Conservation (phyloP, 345 rosid species). For the Mercurialis annua region DNA sequence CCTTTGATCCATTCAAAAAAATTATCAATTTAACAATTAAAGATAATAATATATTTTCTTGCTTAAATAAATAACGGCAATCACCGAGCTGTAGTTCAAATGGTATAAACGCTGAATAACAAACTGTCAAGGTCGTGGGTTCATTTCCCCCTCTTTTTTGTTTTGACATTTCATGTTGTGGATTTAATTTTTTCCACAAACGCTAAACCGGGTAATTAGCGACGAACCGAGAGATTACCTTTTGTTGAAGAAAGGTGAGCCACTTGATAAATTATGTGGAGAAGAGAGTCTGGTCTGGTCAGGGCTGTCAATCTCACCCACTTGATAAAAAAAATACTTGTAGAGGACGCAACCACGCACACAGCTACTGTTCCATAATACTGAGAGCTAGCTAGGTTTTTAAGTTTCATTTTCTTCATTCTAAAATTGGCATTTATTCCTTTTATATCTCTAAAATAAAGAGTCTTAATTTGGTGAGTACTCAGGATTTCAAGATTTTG, state of each 20-base stretch:
- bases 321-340: conserved; percentile 28
- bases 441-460: conserved; percentile 11
- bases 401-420: conserved; percentile 1
- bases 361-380: conserved; percentile 24
- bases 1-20: too few species aligned
- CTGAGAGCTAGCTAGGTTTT: background rate
- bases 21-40: too few species aligned
- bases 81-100: too few species aligned
- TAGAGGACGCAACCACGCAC: conserved; percentile 34
- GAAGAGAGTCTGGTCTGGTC: conserved; percentile 13
- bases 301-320: conserved; percentile 30
- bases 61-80: too few species aligned
- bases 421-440: conserved; percentile 22
- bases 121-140: too few species aligned
- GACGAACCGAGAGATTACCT: too few species aligned
- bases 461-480: conserved; percentile 25
- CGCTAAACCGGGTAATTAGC: too few species aligned
- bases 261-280: conserved; percentile 11
- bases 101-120: too few species aligned
- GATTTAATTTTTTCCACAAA: too few species aligned
- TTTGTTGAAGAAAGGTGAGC: conserved; percentile 4
- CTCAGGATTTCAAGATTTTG: conserved; percentile 36
- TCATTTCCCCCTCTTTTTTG: too few species aligned
- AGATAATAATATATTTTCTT: too few species aligned
- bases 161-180: too few species aligned